Percentiles rank a stretch among this genome's conserved stretches.
These are phyloP conservation scores for Rhodotorula taiwanensis DNA, from an alignment of 768 basidiomycete species.

Conservation along the genomic window DNA sequence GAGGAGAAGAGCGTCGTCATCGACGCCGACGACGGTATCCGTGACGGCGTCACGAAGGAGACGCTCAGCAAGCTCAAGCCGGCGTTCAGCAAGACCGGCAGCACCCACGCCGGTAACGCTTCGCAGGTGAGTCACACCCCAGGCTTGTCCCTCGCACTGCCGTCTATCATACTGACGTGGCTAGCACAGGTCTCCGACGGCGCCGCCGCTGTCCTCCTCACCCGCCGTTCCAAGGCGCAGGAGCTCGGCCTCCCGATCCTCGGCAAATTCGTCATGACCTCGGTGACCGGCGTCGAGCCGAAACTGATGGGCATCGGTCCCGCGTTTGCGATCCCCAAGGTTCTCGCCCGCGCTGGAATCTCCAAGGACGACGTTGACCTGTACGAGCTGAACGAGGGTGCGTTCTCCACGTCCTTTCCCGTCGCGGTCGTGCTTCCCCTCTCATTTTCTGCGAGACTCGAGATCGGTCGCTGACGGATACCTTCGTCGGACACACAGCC, in stretches of 20 bases:
- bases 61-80: conserved; percentile 72
- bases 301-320: conserved; percentile 56
- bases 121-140: conserved; percentile 29
- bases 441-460: too few relatives aligned
- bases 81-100: conserved; percentile 57
- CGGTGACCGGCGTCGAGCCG: conserved; percentile 60
- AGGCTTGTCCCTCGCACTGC: neutral
- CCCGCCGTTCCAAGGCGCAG: conserved; percentile 70
- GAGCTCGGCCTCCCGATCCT: conserved; percentile 76
- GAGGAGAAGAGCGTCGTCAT: conserved; percentile 51
- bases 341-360: conserved; percentile 62
- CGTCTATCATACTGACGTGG: conserved; percentile 2
- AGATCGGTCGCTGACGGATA: conserved; percentile 32
- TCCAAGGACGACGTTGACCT: conserved; percentile 70
- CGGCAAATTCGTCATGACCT: conserved; percentile 71
- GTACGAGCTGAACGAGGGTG: conserved; percentile 48
- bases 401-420: too few relatives aligned
- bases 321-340: conserved; percentile 68
- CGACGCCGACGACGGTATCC: conserved; percentile 39
- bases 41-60: conserved; percentile 62
- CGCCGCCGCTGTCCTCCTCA: conserved; percentile 79
- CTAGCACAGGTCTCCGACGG: conserved; percentile 67
- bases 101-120: conserved; percentile 47
- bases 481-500: conserved; percentile 42
- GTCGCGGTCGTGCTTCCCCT: too few relatives aligned